A percentile compares a stretch with the other conserved stretches of the same genome.
These are phyloP conservation scores for Chalciporus sphaerocephalus DNA, from an alignment of 768 basidiomycete genomes.

Conservation along the genomic window DNA sequence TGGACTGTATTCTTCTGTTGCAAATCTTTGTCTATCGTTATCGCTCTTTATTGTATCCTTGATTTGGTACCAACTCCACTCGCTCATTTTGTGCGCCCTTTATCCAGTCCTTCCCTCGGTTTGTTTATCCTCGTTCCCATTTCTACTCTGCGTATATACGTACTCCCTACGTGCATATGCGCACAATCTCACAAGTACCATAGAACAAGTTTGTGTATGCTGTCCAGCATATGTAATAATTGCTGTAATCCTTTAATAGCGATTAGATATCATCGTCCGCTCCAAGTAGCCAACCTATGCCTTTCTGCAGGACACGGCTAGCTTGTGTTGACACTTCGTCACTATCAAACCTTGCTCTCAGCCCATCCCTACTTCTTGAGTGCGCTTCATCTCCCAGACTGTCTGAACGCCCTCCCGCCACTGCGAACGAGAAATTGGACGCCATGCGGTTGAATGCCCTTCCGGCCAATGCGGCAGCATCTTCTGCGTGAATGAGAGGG, in stretches of 20 bases:
- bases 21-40: slow-evolving; percentile 18
- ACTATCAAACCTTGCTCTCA: slow-evolving; percentile 41
- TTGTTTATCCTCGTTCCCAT: slow-evolving; percentile 25
- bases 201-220: slow-evolving; percentile 16
- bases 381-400: slow-evolving; percentile 17
- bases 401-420: slow-evolving; percentile 37
- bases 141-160: slow-evolving; percentile 25
- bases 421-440: slow-evolving; percentile 69
- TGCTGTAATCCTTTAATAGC: background rate
- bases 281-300: slow-evolving; percentile 95
- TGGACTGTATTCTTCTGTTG: slow-evolving; percentile 8
- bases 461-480: slow-evolving; percentile 75
- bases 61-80: slow-evolving; percentile 18
- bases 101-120: slow-evolving; percentile 12
- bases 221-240: slow-evolving; percentile 14
- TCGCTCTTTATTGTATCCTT: slow-evolving; percentile 28
- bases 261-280: slow-evolving; percentile 51
- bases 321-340: slow-evolving; percentile 74
- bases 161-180: slow-evolving; percentile 15
- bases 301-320: slow-evolving; percentile 74
- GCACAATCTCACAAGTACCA: slow-evolving; percentile 11
- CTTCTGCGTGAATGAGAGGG: slow-evolving; percentile 65
- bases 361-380: slow-evolving; percentile 38
- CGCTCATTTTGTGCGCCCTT: slow-evolving; percentile 20
- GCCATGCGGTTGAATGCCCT: slow-evolving; percentile 75